Percentiles rank a stretch among this genome's conserved stretches.
Conservation (phyloP, 306 rosid species). For the Trifolium fragiferum region DNA sequence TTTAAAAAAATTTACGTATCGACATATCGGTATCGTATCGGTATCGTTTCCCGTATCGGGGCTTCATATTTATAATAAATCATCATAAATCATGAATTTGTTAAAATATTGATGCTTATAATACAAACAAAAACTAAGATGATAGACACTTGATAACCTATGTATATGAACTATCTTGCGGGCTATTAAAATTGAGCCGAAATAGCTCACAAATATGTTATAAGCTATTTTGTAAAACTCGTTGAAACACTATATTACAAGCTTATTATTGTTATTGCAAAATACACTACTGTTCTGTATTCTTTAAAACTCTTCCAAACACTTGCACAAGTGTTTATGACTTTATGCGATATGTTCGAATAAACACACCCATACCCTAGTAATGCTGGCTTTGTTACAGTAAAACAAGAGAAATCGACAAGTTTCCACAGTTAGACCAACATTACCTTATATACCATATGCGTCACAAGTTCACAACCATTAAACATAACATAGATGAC, state of each 20-base stretch:
- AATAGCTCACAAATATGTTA: neutral
- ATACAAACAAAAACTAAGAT: neutral
- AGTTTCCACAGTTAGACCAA: slow-evolving; percentile 2
- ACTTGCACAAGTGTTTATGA: neutral
- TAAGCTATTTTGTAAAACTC: neutral
- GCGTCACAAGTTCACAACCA: slow-evolving; percentile 31
- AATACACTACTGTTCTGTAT: neutral
- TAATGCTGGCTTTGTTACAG: neutral
- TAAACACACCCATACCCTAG: slow-evolving; percentile 4
- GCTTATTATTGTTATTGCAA: neutral
- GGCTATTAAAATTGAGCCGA: neutral
- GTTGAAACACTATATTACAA: neutral
- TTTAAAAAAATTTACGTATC: too few species aligned
- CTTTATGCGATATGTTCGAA: neutral
- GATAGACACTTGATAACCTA: neutral
- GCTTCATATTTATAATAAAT: too few species aligned
- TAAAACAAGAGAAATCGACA: neutral
- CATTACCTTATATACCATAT: slow-evolving; percentile 33
- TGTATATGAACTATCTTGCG: neutral
- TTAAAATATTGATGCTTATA: neutral
- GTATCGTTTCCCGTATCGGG: too few species aligned
- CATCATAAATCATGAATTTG: neutral
- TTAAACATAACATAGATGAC: slow-evolving; percentile 35
- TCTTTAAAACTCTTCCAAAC: slow-evolving; percentile 1
- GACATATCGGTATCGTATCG: too few species aligned